Evolutionary conservation across 2,329 filamentous ascomycete genomes (phyloP).

Genomic region (Penicillium frequentans): DNA sequence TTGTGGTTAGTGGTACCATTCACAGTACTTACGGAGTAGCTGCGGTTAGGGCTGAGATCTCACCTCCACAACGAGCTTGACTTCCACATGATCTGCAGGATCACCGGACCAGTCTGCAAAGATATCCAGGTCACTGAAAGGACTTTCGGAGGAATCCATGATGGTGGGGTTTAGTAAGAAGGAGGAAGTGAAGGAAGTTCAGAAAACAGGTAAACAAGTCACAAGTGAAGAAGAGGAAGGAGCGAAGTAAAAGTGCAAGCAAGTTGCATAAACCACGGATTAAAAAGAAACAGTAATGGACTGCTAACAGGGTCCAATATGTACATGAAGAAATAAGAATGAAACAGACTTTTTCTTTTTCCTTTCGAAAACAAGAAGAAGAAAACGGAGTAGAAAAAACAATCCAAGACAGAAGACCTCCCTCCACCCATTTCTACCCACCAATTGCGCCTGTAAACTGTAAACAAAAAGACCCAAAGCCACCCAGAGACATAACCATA

Average conservation of each 20-base stretch:
- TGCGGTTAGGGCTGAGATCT: background rate
- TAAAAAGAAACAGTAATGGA: slow-evolving; percentile 10
- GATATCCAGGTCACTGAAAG: slow-evolving; percentile 32
- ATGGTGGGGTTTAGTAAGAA: background rate
- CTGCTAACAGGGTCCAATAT: background rate
- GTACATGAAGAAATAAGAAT: slow-evolving; percentile 3
- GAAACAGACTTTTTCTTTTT: slow-evolving; percentile 1
- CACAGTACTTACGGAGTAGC: background rate
- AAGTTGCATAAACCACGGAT: slow-evolving; percentile 9
- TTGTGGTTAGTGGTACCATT: background rate
- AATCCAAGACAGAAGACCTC: slow-evolving; percentile 1
- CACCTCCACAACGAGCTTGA: slow-evolving; percentile 34
- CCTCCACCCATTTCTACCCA: slow-evolving; percentile 5
- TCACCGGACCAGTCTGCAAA: slow-evolving; percentile 33
- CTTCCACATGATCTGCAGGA: slow-evolving; percentile 19
- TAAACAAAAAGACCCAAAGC: slow-evolving; percentile 21
- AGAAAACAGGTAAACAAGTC: background rate
- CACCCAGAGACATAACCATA: slow-evolving; percentile 25
- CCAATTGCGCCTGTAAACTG: background rate
- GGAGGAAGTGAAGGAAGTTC: background rate
- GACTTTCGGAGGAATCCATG: slow-evolving; percentile 12
- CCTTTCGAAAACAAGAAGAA: slow-evolving; percentile 5
- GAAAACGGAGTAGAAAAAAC: slow-evolving; percentile 5
- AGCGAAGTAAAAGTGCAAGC: background rate
- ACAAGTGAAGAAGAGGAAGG: slow-evolving; percentile 4